Evolutionary conservation across 768 basidiomycete species (phyloP).

Genomic region (Boletus tylopilopsis): DNA sequence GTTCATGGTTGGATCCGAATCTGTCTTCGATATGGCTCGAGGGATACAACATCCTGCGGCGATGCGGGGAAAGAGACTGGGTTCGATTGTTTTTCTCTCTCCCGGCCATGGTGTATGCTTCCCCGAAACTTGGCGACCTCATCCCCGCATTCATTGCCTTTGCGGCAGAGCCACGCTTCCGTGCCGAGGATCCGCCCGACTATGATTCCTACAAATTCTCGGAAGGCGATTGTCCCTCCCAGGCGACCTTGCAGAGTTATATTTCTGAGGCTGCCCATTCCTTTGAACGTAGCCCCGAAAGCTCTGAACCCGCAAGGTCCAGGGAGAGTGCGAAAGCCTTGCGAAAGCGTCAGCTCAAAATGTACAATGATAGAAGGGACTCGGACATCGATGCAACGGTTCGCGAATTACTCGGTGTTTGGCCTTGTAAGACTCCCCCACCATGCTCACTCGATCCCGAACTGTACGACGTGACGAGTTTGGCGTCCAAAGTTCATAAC

Average conservation of each 20-base stretch:
- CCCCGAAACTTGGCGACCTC: slow-evolving; percentile 1
- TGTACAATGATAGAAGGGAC: background rate
- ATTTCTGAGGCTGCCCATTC: background rate
- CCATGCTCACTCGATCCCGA: background rate
- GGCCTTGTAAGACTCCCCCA: slow-evolving; percentile 11
- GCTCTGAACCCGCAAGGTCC: background rate
- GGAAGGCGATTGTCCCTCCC: slow-evolving; percentile 6
- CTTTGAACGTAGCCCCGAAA: slow-evolving; percentile 8
- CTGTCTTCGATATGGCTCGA: no score
- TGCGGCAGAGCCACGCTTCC: slow-evolving; percentile 10
- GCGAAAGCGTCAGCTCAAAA: background rate
- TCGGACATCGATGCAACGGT: slow-evolving; percentile 1
- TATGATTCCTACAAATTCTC: slow-evolving; percentile 7
- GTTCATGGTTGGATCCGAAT: no score
- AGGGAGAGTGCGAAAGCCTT: background rate
- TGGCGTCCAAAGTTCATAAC: background rate
- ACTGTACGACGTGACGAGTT: background rate
- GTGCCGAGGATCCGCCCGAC: slow-evolving; percentile 8
- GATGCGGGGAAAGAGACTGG: slow-evolving; percentile 4
- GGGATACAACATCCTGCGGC: no score
- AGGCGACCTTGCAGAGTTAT: background rate
- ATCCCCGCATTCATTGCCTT: slow-evolving; percentile 31
- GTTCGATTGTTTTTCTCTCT: slow-evolving; percentile 29
- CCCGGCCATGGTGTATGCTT: slow-evolving; percentile 28
- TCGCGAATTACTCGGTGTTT: slow-evolving; percentile 1